Evolutionary conservation across 2,329 filamentous ascomycete genomes (phyloP).

Genomic region (Taxawa tesnikishii): DNA sequence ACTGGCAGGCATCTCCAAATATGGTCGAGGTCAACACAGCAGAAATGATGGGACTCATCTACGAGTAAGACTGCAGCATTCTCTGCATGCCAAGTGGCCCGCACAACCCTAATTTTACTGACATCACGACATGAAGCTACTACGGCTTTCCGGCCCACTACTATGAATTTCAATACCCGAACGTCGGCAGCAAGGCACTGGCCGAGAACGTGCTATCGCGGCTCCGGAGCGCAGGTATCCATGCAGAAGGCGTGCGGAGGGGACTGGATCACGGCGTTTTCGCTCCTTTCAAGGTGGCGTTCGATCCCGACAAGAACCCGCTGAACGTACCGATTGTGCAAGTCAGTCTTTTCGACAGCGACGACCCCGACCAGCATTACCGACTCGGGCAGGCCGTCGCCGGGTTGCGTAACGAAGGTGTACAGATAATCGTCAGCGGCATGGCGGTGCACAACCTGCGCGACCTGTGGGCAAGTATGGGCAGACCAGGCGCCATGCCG

Average conservation of each 20-base stretch:
- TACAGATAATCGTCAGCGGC: constrained; percentile 58
- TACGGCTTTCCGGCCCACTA: constrained; percentile 60
- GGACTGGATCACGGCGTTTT: constrained; percentile 69
- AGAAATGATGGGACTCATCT: constrained; percentile 53
- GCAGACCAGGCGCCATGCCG: constrained; percentile 13
- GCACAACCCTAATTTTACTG: too few species aligned
- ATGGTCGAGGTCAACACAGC: constrained; percentile 54
- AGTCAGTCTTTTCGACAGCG: constrained; percentile 53
- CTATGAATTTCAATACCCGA: constrained; percentile 55
- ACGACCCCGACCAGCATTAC: constrained; percentile 55
- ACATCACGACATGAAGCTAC: too few species aligned
- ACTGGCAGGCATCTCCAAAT: constrained; percentile 53
- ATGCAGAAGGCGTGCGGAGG: constrained; percentile 45
- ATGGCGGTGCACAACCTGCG: constrained; percentile 47
- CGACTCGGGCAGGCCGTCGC: constrained; percentile 54
- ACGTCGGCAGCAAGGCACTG: constrained; percentile 47
- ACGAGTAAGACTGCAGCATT: constrained; percentile 45
- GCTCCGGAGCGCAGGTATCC: constrained; percentile 46
- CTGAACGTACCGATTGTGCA: constrained; percentile 52
- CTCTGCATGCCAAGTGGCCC: too few species aligned
- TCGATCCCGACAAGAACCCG: constrained; percentile 24
- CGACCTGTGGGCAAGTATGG: constrained; percentile 16
- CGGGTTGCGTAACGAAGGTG: constrained; percentile 52
- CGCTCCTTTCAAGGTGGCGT: constrained; percentile 52
- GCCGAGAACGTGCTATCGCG: constrained; percentile 45